These are phyloP conservation scores for Hymenoscyphus fraxineus DNA, from an alignment of 2,329 filamentous ascomycete species.

Conservation along the genomic window DNA sequence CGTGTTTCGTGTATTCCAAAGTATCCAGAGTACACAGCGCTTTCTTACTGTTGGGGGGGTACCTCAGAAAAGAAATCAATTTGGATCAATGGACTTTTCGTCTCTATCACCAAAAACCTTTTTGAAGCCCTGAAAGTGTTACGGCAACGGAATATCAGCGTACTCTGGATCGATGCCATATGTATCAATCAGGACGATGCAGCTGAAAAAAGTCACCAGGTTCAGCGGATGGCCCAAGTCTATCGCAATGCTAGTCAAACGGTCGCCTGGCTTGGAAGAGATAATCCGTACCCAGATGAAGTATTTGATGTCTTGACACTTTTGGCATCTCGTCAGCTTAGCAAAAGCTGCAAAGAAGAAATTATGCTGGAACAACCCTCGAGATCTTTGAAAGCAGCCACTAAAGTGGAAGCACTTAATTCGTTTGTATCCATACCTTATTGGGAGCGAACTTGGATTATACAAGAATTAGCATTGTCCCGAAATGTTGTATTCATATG, in stretches of 20 bases:
- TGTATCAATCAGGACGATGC: constrained; percentile 8
- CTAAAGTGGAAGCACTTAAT: background rate
- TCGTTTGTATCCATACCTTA: background rate
- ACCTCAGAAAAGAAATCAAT: background rate
- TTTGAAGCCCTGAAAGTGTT: background rate
- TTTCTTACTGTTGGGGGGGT: background rate
- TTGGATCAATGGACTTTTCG: background rate
- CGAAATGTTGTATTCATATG: background rate
- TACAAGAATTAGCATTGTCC: background rate
- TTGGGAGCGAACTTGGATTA: constrained; percentile 4
- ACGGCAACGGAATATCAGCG: background rate
- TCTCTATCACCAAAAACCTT: background rate
- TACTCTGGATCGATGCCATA: constrained; percentile 8
- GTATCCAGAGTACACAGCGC: background rate
- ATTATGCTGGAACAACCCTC: background rate
- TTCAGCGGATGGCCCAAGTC: background rate
- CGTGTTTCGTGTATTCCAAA: background rate
- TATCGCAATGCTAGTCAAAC: constrained; percentile 3
- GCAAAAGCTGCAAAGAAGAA: background rate
- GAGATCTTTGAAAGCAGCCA: background rate
- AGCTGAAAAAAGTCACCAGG: background rate
- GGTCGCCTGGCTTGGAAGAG: background rate
- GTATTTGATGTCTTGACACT: background rate
- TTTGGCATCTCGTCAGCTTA: background rate
- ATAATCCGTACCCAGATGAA: background rate